Conservation (phyloP, 768 basidiomycete genomes). For the Pilatotrama ljubarskyi region DNA sequence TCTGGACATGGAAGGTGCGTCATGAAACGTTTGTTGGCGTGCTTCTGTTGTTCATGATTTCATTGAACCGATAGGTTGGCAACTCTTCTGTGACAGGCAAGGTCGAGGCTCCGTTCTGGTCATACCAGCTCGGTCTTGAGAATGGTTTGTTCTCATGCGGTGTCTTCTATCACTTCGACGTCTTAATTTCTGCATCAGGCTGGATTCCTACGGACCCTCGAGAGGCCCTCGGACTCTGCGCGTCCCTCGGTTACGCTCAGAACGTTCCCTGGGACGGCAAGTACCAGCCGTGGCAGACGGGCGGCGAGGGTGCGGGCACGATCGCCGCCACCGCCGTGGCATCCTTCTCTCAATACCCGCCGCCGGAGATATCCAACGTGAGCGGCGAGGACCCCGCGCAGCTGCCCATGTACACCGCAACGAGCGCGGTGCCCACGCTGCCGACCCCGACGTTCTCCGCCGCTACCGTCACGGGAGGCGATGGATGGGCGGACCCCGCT, state of each 20-base stretch:
- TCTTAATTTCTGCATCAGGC: slow-evolving; percentile 28
- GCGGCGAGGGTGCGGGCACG: slow-evolving; percentile 54
- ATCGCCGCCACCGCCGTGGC: slow-evolving; percentile 44
- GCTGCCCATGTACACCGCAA: slow-evolving; percentile 67
- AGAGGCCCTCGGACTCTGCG: slow-evolving; percentile 63
- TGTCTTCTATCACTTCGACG: not conserved
- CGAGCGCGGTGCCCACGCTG: slow-evolving; percentile 56
- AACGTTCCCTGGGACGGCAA: slow-evolving; percentile 51
- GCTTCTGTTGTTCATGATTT: slow-evolving; percentile 1
- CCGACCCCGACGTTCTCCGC: slow-evolving; percentile 54
- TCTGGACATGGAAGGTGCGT: slow-evolving; percentile 76
- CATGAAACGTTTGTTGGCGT: not conserved
- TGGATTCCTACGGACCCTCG: slow-evolving; percentile 81
- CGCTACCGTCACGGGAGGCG: slow-evolving; percentile 37
- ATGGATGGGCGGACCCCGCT: slow-evolving; percentile 58
- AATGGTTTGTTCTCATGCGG: slow-evolving; percentile 38
- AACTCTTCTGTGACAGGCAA: slow-evolving; percentile 50
- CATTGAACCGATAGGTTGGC: slow-evolving; percentile 41
- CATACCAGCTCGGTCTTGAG: slow-evolving; percentile 66
- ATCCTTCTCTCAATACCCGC: slow-evolving; percentile 55
- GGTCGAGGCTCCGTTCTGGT: slow-evolving; percentile 63
- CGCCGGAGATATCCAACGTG: slow-evolving; percentile 48
- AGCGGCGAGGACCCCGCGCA: slow-evolving; percentile 38
- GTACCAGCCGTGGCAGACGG: slow-evolving; percentile 68
- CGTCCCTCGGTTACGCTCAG: slow-evolving; percentile 43